These are phyloP conservation scores for Oxyria digyna DNA, from an alignment of 148 eudicot genomes.

Conservation along the genomic window DNA sequence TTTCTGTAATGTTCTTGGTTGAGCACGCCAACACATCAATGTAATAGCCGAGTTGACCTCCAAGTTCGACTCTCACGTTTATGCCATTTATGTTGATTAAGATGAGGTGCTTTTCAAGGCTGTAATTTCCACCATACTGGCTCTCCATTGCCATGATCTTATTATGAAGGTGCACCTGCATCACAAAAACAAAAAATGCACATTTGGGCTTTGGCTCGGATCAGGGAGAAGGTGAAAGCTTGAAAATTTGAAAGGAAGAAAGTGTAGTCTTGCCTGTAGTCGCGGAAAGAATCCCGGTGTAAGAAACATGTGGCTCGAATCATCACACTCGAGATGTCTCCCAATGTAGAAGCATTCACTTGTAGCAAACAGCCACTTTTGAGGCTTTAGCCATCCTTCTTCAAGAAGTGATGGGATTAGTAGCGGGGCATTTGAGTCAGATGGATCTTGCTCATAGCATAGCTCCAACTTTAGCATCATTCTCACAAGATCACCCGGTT, in stretches of 20 bases:
- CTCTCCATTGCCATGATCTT: conserved; percentile 52
- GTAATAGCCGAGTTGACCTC: conserved; percentile 53
- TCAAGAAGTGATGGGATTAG: conserved; percentile 62
- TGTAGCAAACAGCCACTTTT: conserved; percentile 55
- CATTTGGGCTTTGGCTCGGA: neutral
- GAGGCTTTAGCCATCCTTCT: conserved; percentile 63
- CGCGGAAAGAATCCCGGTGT: conserved; percentile 83
- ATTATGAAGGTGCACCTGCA: conserved; percentile 78
- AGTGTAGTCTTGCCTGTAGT: conserved; percentile 85
- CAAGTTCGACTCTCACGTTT: conserved; percentile 72
- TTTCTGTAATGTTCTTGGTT: conserved; percentile 68
- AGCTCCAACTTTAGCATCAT: conserved; percentile 84
- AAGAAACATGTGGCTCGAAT: conserved; percentile 70
- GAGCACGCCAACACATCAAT: conserved; percentile 85
- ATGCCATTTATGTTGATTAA: conserved; percentile 69
- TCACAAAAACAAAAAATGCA: neutral
- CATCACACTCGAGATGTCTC: conserved; percentile 78
- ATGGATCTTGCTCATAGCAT: conserved; percentile 59
- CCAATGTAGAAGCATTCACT: conserved; percentile 58
- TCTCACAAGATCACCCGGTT: conserved; percentile 43
- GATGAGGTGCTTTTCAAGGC: conserved; percentile 69
- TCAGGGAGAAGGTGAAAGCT: neutral
- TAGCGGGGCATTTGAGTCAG: conserved; percentile 47
- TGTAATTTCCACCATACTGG: conserved; percentile 83
- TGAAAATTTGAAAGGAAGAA: neutral